Base-by-base conservation (phyloP, 768 basidiomycete species). In the Lyophyllum shimeji region DNA sequence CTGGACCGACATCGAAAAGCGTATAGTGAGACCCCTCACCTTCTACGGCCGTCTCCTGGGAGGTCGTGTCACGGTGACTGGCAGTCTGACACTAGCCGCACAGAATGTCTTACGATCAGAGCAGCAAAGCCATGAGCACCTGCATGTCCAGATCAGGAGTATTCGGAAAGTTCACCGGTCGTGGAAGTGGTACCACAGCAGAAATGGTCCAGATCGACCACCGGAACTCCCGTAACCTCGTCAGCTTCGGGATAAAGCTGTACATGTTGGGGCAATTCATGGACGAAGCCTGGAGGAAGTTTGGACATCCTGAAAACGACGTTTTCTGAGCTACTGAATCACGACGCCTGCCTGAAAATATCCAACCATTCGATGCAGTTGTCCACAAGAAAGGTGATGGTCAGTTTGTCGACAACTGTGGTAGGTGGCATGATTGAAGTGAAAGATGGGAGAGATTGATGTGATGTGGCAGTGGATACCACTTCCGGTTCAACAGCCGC, bases 61-160 rank as follows among this genome's bases (percentile, higher is more conserved):
- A 51, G 4, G 23, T 55, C 13, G 6, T 23, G 21, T 21, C 23
- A 43, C 21, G 7, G 15, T 21, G 37, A 21, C 34, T 12, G 6
- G 34, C 34, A 5, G 18, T 34, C 5, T 5, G 18, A 29, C 23
- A 25, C 17, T 18, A 2, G 34, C 15, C 40, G 29, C 23, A 31
- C 13, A 20, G 17, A 18, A n/a, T 31, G n/a, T 27, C 81, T 63
- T 67, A 91, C 90, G 60, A 95, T 84, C 45, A 93, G 74, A 29
- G 83, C 85, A n/a, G 90, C 82, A 62, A 94, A 87, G 0, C 92
- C 92, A 72, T 94, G 92, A 1, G 91, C 91, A 4, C 90, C 90
- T 50, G 15, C 13, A n/a, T 5, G 37, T n/a, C 17, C 23, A 17
- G 34, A 50, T 86, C 55, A 21, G 29, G 21, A 31, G 11, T n/a